These are phyloP conservation scores for Claviceps pusilla DNA, from an alignment of 2,329 filamentous ascomycete genomes.

Conservation along the genomic window DNA sequence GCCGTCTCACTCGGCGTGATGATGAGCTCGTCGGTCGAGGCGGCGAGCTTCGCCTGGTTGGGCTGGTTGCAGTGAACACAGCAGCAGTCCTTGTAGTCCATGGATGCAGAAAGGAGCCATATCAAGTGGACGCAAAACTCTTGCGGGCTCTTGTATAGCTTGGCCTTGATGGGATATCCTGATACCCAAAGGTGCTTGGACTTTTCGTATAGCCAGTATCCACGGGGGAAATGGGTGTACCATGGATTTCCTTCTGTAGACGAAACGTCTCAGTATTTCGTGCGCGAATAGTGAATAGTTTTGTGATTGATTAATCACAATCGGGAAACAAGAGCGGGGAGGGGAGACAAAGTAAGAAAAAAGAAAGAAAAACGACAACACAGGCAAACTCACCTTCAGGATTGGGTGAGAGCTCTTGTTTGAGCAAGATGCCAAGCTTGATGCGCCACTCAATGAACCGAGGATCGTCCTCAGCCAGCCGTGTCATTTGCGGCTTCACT, in stretches of 20 bases:
- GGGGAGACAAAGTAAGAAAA: not conserved
- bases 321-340: no score
- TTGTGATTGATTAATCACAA: no score
- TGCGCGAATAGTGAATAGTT: not conserved
- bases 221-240: conserved; percentile 29
- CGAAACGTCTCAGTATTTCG: conserved; percentile 1
- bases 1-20: conserved; percentile 8
- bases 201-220: conserved; percentile 33
- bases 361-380: not conserved
- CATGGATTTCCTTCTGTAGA: conserved; percentile 26
- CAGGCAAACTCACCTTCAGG: conserved; percentile 21
- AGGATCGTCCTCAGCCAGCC: conserved; percentile 27
- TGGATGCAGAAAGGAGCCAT: conserved; percentile 34
- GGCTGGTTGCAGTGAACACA: conserved; percentile 33
- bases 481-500: conserved; percentile 27
- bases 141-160: conserved; percentile 36
- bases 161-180: conserved; percentile 32
- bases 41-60: conserved; percentile 12
- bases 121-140: conserved; percentile 38
- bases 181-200: conserved; percentile 35
- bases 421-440: conserved; percentile 30
- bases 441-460: conserved; percentile 30
- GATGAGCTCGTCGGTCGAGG: conserved; percentile 11
- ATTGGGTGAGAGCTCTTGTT: conserved; percentile 28
- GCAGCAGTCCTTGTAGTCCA: conserved; percentile 33